Conservation (phyloP, 2,329 filamentous ascomycete species). For the Thermomyces lanuginosus region DNA sequence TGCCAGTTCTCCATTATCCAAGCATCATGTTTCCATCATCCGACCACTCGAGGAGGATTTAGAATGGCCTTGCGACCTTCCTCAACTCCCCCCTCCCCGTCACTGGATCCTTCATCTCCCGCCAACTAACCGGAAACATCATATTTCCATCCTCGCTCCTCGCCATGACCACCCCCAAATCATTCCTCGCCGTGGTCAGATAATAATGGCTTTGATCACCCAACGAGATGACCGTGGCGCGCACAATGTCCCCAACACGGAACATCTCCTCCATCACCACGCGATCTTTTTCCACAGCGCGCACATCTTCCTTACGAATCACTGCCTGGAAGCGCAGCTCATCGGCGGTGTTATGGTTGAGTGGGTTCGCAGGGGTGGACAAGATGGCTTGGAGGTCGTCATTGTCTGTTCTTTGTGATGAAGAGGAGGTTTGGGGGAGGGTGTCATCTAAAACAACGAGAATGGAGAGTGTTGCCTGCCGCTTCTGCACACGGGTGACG, state of each 20-base stretch:
- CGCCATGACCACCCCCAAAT: conserved; percentile 86
- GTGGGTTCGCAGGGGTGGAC: conserved; percentile 22
- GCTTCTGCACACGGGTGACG: conserved; percentile 69
- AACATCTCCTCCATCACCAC: conserved; percentile 85
- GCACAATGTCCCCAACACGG: conserved; percentile 78
- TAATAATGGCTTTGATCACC: conserved; percentile 95
- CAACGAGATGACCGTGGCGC: conserved; percentile 73
- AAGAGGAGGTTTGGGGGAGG: neutral
- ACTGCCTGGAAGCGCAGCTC: conserved; percentile 61
- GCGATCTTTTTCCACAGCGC: conserved; percentile 89
- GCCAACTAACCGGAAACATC: conserved; percentile 92
- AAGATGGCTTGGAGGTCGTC: conserved; percentile 24
- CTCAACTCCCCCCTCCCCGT: conserved; percentile 61
- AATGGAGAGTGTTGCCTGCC: conserved; percentile 74
- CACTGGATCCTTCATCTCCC: conserved; percentile 73
- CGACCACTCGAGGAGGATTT: conserved; percentile 24
- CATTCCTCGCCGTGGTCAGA: conserved; percentile 78
- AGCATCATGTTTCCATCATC: too few relatives aligned
- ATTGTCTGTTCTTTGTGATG: conserved; percentile 15
- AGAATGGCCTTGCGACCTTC: conserved; percentile 90
- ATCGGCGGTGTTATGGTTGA: conserved; percentile 37
- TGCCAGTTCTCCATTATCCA: too few relatives aligned
- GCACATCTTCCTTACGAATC: conserved; percentile 76
- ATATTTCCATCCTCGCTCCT: conserved; percentile 72
- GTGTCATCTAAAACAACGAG: conserved; percentile 49